phyloP scores from a whole-genome alignment of 2,329 filamentous ascomycete genomes.

The Calonectria multiphialidica region DNA sequence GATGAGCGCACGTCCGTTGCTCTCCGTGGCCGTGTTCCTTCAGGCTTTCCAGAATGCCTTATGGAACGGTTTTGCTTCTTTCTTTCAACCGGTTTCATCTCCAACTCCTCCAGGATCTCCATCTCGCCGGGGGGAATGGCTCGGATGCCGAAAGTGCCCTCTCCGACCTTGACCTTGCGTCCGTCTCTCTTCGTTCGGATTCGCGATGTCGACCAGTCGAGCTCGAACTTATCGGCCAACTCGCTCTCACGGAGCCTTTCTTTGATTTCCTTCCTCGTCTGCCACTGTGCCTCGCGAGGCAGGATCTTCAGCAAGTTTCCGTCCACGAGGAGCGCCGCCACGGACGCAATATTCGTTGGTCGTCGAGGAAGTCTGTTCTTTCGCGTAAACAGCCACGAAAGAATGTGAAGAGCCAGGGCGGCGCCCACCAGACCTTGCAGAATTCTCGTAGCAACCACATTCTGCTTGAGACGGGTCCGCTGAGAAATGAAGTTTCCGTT shows the following conservation, averaged over 20 bases:
- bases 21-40: neutral
- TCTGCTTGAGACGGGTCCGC: slow-evolving; percentile 43
- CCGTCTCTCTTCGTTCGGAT: slow-evolving; percentile 25
- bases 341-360: slow-evolving; percentile 51
- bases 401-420: slow-evolving; percentile 41
- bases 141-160: slow-evolving; percentile 37
- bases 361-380: slow-evolving; percentile 45
- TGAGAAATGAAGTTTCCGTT: slow-evolving; percentile 28
- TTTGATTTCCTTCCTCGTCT: slow-evolving; percentile 34
- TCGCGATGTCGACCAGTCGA: slow-evolving; percentile 33
- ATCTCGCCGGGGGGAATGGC: slow-evolving; percentile 26
- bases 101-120: slow-evolving; percentile 35
- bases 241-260: slow-evolving; percentile 28
- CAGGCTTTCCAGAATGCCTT: slow-evolving; percentile 3
- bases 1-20: neutral
- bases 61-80: neutral
- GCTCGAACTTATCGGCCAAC: slow-evolving; percentile 28
- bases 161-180: slow-evolving; percentile 30
- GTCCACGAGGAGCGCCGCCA: slow-evolving; percentile 51
- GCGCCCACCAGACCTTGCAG: slow-evolving; percentile 48
- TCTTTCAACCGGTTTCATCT: slow-evolving; percentile 37
- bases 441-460: slow-evolving; percentile 47
- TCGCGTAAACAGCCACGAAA: slow-evolving; percentile 45
- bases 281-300: slow-evolving; percentile 42
- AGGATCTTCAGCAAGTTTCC: slow-evolving; percentile 49